phyloP scores from a whole-genome alignment of 768 basidiomycete genomes.

The Sarcomyxa edulis region DNA sequence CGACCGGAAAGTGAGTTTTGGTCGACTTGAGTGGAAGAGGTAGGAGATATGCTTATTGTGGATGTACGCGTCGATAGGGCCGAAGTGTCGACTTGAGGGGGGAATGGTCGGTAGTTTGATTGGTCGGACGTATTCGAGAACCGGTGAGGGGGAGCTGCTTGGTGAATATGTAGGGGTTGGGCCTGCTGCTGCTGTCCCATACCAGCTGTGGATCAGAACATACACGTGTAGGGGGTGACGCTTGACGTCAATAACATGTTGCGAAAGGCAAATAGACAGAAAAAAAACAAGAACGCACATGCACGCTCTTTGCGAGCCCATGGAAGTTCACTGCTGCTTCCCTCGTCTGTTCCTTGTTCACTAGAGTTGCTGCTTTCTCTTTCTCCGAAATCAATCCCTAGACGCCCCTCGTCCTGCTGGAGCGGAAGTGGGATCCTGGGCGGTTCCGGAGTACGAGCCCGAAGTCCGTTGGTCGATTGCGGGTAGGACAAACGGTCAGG shows the following conservation, averaged over 20 bases:
- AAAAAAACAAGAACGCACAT: conserved; percentile 17
- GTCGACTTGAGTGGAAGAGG: conserved; percentile 25
- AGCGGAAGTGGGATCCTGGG: conserved; percentile 36
- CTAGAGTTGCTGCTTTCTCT: conserved; percentile 25
- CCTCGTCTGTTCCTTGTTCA: conserved; percentile 40
- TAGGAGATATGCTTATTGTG: conserved; percentile 35
- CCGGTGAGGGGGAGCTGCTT: conserved; percentile 25
- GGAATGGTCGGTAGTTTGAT: conserved; percentile 27
- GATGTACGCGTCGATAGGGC: conserved; percentile 38
- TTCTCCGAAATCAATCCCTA: conserved; percentile 51
- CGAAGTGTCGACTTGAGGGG: conserved; percentile 59
- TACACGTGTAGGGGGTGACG: conserved; percentile 10
- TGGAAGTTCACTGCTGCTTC: conserved; percentile 51
- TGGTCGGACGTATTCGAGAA: conserved; percentile 31
- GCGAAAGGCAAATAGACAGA: conserved; percentile 7
- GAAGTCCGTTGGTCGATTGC: too few relatives aligned
- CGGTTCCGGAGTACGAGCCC: conserved; percentile 17
- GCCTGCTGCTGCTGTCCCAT: conserved; percentile 10
- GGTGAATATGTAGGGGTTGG: conserved; percentile 20
- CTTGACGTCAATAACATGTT: conserved; percentile 12
- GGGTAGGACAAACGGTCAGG: conserved; percentile 14
- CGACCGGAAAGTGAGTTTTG: conserved; percentile 28
- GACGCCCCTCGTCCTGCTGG: conserved; percentile 50
- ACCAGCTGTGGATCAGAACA: too few relatives aligned
- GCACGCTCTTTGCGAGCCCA: conserved; percentile 43